phyloP scores from a whole-genome alignment of 352 stramenopile species.

The Blastocystis sp. region DNA sequence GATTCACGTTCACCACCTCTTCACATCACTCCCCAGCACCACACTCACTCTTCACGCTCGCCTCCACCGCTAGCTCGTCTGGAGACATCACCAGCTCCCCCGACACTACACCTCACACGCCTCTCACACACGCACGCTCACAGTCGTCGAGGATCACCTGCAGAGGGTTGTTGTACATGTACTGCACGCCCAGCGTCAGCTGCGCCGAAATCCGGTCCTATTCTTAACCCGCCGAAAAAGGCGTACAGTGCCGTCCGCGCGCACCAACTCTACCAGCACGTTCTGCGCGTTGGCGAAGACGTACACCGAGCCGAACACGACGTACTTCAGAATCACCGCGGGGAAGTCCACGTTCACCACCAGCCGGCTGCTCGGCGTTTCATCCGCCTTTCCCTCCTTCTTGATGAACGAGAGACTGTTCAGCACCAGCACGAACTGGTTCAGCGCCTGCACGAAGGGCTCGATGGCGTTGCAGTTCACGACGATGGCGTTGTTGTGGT shows the following conservation, averaged over 20 bases:
- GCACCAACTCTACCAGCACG: not conserved
- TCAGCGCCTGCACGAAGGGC: not conserved
- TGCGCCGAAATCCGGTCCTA: not conserved
- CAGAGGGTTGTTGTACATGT: not conserved
- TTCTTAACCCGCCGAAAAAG: not conserved
- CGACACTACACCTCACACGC: not conserved
- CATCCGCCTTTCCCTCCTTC: not conserved
- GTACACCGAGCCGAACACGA: not conserved
- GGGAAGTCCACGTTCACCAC: not conserved
- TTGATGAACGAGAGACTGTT: not conserved
- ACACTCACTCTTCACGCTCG: not conserved
- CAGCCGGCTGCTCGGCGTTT: not conserved
- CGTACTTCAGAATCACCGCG: not conserved
- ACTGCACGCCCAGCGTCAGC: not conserved
- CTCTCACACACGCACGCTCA: not conserved
- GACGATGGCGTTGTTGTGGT: constrained; percentile 21
- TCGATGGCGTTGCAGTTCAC: constrained; percentile 16
- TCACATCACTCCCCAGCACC: not conserved
- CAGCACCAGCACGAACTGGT: not conserved
- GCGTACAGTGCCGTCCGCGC: not conserved
- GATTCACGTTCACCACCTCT: not conserved
- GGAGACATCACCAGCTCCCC: not conserved
- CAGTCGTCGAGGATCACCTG: not conserved
- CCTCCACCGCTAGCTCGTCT: not conserved
- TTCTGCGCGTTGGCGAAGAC: not conserved